Evolutionary conservation across 306 rosid species (phyloP), one percentile per base, ranked within the genome.

Genomic region (Trichosanthes truncata): DNA sequence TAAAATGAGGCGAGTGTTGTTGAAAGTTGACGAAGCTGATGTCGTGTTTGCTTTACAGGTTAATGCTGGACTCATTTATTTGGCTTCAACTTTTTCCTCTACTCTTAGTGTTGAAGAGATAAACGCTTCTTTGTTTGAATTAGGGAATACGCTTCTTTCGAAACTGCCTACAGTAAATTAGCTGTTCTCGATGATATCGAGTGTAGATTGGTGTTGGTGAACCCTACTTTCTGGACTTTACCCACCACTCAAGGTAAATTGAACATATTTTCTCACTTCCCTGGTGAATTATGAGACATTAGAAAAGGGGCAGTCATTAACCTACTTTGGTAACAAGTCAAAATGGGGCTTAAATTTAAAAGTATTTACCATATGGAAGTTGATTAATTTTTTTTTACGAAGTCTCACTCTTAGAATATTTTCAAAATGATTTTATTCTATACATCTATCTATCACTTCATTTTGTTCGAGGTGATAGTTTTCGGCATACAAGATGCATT

Each of bases 121-220:
- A 6, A 13, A 53, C 67, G 41, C 63, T 51, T 59, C 35, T 11
- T 3, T 79, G 15, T 73, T 41, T 60, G 80, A 78, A 87, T 45
- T 90, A 94, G 97, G 98, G 97, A 83, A 92, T 92, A 76, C 96
- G 97, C 3, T 92, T 94, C 87, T 92, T 94, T 66, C 87, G 89
- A 57, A 91, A 84, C 82, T 87, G 93, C 75, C 96, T 94, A 63
- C 88, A 89, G 79, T 90, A 84, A 82, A 29, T 49, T 29, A 29
- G 17, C 5, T n/a, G 15, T 51, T n/a, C 13, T 46, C 23, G 36
- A 69, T 23, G 38, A 21, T 6, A 23, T 1, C 5, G 59, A 73
- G 26, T 25, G 20, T 9, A 26, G 55, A 74, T 14, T 51, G 55
- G 41, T 9, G 15, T 49, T 11, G 33, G n/a, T 25, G 21, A 72